Evolutionary conservation across 2,329 filamentous ascomycete species (phyloP), one percentile per base, ranked within the genome.

Genomic region (Colletotrichum tanaceti): DNA sequence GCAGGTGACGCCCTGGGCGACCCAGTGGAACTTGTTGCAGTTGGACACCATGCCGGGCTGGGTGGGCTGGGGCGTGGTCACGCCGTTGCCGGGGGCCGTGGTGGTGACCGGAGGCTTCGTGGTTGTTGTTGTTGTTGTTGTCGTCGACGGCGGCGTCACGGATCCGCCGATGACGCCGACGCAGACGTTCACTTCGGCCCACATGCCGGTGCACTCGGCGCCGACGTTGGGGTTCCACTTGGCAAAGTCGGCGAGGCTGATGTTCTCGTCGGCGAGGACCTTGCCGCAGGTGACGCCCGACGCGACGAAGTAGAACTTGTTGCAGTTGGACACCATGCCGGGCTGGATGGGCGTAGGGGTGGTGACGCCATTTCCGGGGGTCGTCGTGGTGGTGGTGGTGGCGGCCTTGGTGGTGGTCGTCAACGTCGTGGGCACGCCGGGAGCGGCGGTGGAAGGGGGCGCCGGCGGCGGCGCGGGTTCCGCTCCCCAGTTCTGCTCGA

Each of bases 181-280:
- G 24, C 63, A 66, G 6, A 62, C 47, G n/a, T 66, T 35, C 39
- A 66, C 63, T 5, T 39, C 13, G 4, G 58, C 63, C 63, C 63
- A 66, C 39, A 66, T 49, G 20, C 63, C 63, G 4, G 57, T 24
- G 32, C 63, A 66, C 3, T 57, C 58, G 7, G n/a, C 46, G 5
- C 20, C 22, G 11, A 66, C 58, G 24, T 6, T 22, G 9, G 38
- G 20, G 43, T 74, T 75, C 74, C 72, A 74, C 28, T 32, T 53
- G 5, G 16, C 71, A 35, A 79, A 73, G 14, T 77, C 57, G 6
- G 70, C 57, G 6, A 75, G 46, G 1, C 72, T 57, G 46, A 78
- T 74, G 7, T 71, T 65, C 2, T 75, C 68, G 7, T 61, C 52
- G 0, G 58, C 47, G 5, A 73, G 69, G 22, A 79, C 76, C 0